Evolutionary conservation across 768 basidiomycete genomes (phyloP).

Genomic region (Galerina marginata): DNA sequence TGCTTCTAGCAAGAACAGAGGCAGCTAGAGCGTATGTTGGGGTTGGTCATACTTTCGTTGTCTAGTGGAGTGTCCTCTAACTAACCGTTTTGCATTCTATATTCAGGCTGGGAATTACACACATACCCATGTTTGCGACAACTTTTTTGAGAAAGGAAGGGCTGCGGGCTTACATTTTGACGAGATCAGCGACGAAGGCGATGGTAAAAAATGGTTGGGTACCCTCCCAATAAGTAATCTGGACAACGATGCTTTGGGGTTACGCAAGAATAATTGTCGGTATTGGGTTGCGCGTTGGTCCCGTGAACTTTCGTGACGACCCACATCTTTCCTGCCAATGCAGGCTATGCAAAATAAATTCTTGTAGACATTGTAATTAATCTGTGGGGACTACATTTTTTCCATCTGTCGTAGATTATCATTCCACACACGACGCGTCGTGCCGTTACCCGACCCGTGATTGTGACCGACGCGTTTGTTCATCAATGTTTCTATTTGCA

Average conservation of each 20-base stretch:
- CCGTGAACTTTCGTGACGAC: neutral
- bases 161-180: constrained; percentile 51
- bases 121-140: constrained; percentile 50
- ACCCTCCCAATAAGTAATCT: constrained; percentile 50
- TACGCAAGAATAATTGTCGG: constrained; percentile 63
- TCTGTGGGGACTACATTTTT: neutral
- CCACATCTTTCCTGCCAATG: no score
- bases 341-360: neutral
- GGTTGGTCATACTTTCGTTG: constrained; percentile 30
- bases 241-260: constrained; percentile 48
- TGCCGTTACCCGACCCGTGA: constrained; percentile 9
- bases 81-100: neutral
- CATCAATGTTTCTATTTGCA: neutral
- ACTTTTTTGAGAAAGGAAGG: constrained; percentile 50
- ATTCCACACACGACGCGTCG: neutral
- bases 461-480: constrained; percentile 18
- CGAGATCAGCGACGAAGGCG: constrained; percentile 38
- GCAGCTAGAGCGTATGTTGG: constrained; percentile 60
- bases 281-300: constrained; percentile 68
- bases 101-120: constrained; percentile 66
- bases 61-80: neutral
- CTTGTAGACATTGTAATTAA: neutral
- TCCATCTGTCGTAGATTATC: neutral
- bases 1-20: constrained; percentile 49
- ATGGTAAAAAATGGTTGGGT: constrained; percentile 53